Conservation (phyloP, 768 basidiomycete genomes). For the Crassisporium funariophilum region DNA sequence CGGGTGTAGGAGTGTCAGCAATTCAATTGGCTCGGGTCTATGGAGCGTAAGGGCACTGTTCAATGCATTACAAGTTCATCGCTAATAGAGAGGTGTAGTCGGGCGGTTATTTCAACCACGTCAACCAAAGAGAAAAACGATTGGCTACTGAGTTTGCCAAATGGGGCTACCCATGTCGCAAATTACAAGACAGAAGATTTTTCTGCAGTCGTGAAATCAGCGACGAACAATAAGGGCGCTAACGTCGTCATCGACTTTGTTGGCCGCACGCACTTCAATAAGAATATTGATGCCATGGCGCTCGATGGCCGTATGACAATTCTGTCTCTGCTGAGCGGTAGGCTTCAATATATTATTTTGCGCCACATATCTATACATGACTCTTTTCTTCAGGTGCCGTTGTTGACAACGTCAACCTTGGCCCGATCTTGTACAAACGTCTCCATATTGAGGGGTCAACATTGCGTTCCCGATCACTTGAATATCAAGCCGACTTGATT, state of each 20-base stretch:
- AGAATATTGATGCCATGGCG: constrained; percentile 71
- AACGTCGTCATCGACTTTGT: constrained; percentile 88
- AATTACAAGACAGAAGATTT: constrained; percentile 91
- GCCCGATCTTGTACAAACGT: constrained; percentile 78
- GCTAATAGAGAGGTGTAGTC: constrained; percentile 36
- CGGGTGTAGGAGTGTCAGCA: constrained; percentile 87
- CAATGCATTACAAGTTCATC: constrained; percentile 2
- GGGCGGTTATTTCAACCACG: constrained; percentile 80
- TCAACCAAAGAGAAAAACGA: constrained; percentile 83
- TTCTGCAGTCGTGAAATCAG: constrained; percentile 66
- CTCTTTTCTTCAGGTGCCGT: constrained; percentile 44
- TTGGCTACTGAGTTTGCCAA: constrained; percentile 67
- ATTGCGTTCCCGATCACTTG: constrained; percentile 68
- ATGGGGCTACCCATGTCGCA: constrained; percentile 71
- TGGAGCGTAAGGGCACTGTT: constrained; percentile 60
- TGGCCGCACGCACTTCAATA: constrained; percentile 70
- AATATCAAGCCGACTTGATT: constrained; percentile 79
- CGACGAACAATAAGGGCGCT: constrained; percentile 70
- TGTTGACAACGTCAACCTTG: constrained; percentile 56
- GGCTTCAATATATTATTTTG: constrained; percentile 5
- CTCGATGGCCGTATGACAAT: constrained; percentile 76
- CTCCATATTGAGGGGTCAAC: constrained; percentile 89
- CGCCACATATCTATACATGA: constrained; percentile 12
- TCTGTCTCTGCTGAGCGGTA: constrained; percentile 69
- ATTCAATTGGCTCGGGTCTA: constrained; percentile 80